Evolutionary conservation across 2,329 filamentous ascomycete species (phyloP).

Genomic region (Mycosphaerella sp.): DNA sequence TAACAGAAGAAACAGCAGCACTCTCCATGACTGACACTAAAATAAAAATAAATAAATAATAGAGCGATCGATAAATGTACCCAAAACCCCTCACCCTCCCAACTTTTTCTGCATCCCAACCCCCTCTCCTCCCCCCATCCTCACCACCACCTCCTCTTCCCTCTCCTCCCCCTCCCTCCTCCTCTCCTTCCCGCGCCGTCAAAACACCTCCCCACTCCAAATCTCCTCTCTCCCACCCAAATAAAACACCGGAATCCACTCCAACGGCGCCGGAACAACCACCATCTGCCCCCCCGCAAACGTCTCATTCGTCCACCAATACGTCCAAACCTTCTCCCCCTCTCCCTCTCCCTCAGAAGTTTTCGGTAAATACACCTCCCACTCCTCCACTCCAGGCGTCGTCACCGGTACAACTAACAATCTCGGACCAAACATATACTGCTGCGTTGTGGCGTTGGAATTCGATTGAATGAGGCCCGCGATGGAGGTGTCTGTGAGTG

Average conservation of each 20-base stretch:
- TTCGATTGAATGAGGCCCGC: conserved; percentile 16
- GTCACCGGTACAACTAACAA: background rate
- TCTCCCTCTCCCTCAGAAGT: conserved; percentile 8
- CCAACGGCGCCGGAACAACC: conserved; percentile 26
- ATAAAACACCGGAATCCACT: conserved; percentile 30
- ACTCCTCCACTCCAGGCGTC: background rate
- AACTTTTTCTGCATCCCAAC: too few species aligned
- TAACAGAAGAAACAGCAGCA: too few species aligned
- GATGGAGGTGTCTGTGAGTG: conserved; percentile 28
- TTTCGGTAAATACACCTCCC: background rate
- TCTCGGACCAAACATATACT: background rate
- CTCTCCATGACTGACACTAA: too few species aligned
- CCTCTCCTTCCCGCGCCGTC: background rate
- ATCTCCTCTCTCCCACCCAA: conserved; percentile 25
- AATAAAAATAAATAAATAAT: too few species aligned
- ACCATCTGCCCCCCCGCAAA: conserved; percentile 36
- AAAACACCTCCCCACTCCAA: conserved; percentile 25
- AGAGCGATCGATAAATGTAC: too few species aligned
- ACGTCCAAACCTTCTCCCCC: conserved; percentile 33
- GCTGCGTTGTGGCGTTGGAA: background rate
- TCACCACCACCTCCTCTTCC: too few species aligned
- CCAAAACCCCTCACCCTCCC: too few species aligned
- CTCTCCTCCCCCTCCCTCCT: too few species aligned
- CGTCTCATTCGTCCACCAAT: conserved; percentile 39
- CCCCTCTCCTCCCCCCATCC: too few species aligned